phyloP scores from a whole-genome alignment of 345 rosid genomes.

The Ricinus communis region DNA sequence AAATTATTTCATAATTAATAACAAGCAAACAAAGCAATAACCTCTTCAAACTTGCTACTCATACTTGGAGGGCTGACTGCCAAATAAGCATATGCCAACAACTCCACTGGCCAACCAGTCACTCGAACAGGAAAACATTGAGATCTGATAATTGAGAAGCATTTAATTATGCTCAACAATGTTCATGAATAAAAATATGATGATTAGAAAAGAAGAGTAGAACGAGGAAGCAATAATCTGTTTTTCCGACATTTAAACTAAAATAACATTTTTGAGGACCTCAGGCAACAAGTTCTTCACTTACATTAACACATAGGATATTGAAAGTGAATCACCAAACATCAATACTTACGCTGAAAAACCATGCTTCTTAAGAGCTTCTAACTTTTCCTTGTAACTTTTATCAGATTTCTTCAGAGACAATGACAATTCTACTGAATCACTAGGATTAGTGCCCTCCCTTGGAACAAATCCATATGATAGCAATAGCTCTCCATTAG shows the following conservation, averaged over 20 bases:
- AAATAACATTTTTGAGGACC: neutral
- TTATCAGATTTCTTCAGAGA: constrained; percentile 70
- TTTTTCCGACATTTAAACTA: too few relatives aligned
- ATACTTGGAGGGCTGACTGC: constrained; percentile 84
- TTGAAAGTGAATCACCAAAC: constrained; percentile 6
- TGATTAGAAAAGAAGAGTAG: too few relatives aligned
- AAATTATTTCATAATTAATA: neutral
- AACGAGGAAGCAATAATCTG: too few relatives aligned
- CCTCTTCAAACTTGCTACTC: constrained; percentile 80
- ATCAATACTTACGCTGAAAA: constrained; percentile 58
- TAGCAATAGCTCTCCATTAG: constrained; percentile 84
- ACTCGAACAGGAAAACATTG: constrained; percentile 79
- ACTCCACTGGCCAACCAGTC: constrained; percentile 92
- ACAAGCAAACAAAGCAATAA: constrained; percentile 25
- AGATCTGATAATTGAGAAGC: constrained; percentile 44
- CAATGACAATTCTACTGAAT: constrained; percentile 77
- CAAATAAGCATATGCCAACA: constrained; percentile 85
- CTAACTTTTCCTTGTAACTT: constrained; percentile 77
- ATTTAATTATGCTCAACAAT: neutral
- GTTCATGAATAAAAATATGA: neutral
- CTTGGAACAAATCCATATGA: constrained; percentile 94
- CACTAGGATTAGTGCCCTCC: constrained; percentile 90
- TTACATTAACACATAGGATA: neutral
- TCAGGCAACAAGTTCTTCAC: neutral
- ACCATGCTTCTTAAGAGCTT: constrained; percentile 73